phyloP scores from a whole-genome alignment of 768 basidiomycete species.

The Leccinum pellstonianum region DNA sequence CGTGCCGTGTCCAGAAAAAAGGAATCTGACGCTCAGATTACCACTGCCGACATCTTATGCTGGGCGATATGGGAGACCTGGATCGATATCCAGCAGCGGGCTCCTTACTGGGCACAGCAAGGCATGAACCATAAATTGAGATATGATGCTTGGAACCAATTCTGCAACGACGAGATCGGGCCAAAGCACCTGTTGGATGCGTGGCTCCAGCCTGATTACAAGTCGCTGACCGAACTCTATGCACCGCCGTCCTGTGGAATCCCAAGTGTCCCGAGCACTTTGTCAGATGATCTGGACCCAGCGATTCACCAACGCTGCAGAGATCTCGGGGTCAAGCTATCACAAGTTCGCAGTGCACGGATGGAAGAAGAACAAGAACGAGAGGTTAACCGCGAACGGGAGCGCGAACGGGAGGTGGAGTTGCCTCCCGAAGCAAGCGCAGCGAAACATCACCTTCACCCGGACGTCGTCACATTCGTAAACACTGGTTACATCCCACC shows the following conservation, averaged over 20 bases:
- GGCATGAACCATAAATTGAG: neutral
- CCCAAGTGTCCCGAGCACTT: too few species aligned
- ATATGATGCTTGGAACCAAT: neutral
- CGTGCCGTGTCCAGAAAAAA: slow-evolving; percentile 45
- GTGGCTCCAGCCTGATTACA: neutral
- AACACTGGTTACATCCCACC: neutral
- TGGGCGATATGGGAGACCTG: neutral
- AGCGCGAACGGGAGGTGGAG: neutral
- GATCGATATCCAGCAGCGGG: neutral
- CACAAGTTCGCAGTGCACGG: neutral
- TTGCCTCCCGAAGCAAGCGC: neutral
- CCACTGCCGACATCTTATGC: neutral
- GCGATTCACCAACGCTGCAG: too few species aligned
- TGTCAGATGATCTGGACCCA: too few species aligned
- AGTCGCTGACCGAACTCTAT: neutral
- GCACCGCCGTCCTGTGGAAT: neutral
- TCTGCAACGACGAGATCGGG: neutral
- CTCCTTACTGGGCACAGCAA: neutral
- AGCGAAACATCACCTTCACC: neutral
- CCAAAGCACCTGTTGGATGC: neutral
- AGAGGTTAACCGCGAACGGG: neutral
- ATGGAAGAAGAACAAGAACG: neutral
- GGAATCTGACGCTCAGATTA: slow-evolving; percentile 36
- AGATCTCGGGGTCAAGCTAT: neutral
- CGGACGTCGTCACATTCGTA: neutral